phyloP scores from a whole-genome alignment of 2,329 filamentous ascomycete species.

The Aspergillus sp. region DNA sequence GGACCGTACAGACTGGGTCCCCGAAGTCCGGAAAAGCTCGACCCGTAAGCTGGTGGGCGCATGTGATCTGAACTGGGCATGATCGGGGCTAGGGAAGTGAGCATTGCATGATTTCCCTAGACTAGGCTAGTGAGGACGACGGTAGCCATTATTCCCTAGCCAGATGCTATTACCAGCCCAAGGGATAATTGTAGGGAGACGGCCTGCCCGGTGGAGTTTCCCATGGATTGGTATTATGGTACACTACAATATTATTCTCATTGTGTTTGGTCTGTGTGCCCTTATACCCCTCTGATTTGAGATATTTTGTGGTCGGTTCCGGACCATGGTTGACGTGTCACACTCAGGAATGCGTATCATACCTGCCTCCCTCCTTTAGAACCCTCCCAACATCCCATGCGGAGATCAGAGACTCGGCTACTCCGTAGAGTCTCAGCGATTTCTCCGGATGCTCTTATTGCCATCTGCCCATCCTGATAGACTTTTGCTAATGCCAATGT shows the following conservation, averaged over 20 bases:
- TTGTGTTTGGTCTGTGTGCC: background rate
- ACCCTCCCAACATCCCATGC: background rate
- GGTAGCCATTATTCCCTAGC: no score
- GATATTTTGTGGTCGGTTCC: slow-evolving; percentile 13
- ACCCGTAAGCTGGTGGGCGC: slow-evolving; percentile 7
- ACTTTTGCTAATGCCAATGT: background rate
- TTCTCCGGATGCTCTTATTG: background rate
- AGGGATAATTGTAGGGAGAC: no score
- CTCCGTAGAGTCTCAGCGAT: background rate
- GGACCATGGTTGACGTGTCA: slow-evolving; percentile 23
- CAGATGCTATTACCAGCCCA: no score
- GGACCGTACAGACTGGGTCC: slow-evolving; percentile 5
- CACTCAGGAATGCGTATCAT: slow-evolving; percentile 10
- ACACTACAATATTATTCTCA: no score
- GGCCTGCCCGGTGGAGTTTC: no score
- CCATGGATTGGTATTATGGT: no score
- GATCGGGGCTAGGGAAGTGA: background rate
- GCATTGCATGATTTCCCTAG: background rate
- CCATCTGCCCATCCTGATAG: background rate
- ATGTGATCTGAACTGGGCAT: slow-evolving; percentile 10
- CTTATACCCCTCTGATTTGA: no score
- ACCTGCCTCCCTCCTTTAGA: background rate
- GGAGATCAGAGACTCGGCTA: background rate
- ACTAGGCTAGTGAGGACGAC: no score
- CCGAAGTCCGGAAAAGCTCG: slow-evolving; percentile 8